Conservation (phyloP, 192 early-diverging fungal genomes). For the Coemansia sp. region DNA sequence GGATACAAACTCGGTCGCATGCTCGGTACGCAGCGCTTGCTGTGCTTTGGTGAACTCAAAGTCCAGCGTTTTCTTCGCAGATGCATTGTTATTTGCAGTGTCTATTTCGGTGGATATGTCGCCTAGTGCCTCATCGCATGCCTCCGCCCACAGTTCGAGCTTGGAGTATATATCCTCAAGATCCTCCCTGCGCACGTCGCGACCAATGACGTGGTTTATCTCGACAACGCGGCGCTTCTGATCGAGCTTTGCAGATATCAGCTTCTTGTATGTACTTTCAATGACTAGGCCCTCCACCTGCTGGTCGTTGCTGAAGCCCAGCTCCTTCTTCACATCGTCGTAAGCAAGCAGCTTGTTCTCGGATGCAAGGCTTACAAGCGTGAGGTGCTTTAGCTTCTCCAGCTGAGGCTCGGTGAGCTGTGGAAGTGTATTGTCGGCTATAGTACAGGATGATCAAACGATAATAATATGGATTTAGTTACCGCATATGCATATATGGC, state of each 20-base stretch:
- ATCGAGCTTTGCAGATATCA: slow-evolving; percentile 44
- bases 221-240: slow-evolving; percentile 45
- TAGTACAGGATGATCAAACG: neutral
- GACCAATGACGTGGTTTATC: slow-evolving; percentile 42
- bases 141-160: slow-evolving; percentile 29
- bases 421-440: slow-evolving; percentile 19
- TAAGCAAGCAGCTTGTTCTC: slow-evolving; percentile 29
- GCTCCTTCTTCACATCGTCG: slow-evolving; percentile 29
- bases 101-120: slow-evolving; percentile 19
- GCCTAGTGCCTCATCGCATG: slow-evolving; percentile 26
- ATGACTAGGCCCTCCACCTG: slow-evolving; percentile 50
- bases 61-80: slow-evolving; percentile 14
- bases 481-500: neutral
- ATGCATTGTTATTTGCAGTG: slow-evolving; percentile 9
- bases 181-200: slow-evolving; percentile 39
- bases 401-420: slow-evolving; percentile 22
- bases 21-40: slow-evolving; percentile 25
- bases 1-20: neutral
- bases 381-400: slow-evolving; percentile 45
- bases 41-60: slow-evolving; percentile 29
- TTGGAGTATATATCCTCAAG: slow-evolving; percentile 27
- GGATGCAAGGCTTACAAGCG: slow-evolving; percentile 37
- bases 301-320: slow-evolving; percentile 34
- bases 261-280: slow-evolving; percentile 42
- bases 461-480: neutral